Evolutionary conservation across 805 yeast genomes (phyloP), one percentile per base, ranked within the genome.

Genomic region (Candida tallmaniae): DNA sequence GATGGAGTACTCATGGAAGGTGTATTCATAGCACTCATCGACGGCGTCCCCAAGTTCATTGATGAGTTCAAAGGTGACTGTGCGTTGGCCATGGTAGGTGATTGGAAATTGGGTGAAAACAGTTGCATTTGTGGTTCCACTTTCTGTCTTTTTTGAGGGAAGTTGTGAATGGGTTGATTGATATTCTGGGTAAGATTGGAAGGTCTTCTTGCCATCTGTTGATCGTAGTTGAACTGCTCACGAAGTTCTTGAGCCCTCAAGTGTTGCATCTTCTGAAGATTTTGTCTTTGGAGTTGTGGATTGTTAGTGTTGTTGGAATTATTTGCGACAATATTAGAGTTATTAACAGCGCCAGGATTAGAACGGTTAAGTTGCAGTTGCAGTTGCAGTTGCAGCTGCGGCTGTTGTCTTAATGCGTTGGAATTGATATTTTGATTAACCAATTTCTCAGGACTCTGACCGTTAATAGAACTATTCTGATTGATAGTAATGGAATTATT

Each of bases 271-370:
- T 41, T 48, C 17, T 36, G 43, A 11, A 33, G 23, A 19, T 23
- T 6, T 28, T 21, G 13, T 19, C 19, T 13, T 15, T 14, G 27
- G 3, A 18, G 16, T 6, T 15, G 29, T 20, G 18, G 29, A 24
- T 23, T 33, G n/a, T n/a, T n/a, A n/a, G n/a, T n/a, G n/a, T n/a
- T n/a, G 42, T 29, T 51, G 61, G 27, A 8, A 23, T n/a, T 13
- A 23, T 31, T 15, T 21, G 26, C 15, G 23, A 28, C 3, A 16
- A 5, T 18, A 14, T 12, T 23, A 5, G 6, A 27, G 20, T 21
- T 10, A 33, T 10, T 17, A 30, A n/a, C n/a, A n/a, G n/a, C n/a
- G n/a, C n/a, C n/a, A n/a, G n/a, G n/a, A n/a, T n/a, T n/a, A n/a
- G n/a, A n/a, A n/a, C n/a, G n/a, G n/a, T n/a, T n/a, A n/a, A n/a